These are phyloP conservation scores for Tetradesmus lagerheimii DNA, from an alignment of 139 green algal species.

Conservation along the genomic window DNA sequence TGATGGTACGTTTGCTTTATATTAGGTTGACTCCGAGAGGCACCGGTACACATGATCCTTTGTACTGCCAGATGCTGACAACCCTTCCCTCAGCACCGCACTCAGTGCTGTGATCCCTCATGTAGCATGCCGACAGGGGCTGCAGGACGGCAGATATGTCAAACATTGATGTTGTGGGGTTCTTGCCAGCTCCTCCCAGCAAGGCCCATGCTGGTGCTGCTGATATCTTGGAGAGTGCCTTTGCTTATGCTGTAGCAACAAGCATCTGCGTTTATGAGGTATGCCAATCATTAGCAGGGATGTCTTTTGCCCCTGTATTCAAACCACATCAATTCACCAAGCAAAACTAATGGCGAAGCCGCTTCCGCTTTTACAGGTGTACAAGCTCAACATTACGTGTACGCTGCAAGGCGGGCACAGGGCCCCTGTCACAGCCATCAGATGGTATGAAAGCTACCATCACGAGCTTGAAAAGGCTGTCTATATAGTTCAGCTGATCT, in stretches of 20 bases:
- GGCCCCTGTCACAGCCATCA: constrained; percentile 73
- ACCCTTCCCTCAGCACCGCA: neutral
- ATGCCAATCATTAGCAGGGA: neutral
- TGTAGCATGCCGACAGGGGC: neutral
- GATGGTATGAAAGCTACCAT: constrained; percentile 66
- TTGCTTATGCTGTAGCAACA: constrained; percentile 79
- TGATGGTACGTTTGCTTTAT: no score
- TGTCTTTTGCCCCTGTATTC: neutral
- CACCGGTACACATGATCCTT: neutral
- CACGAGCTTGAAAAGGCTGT: neutral
- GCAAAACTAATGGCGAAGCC: no score
- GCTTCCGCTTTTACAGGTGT: constrained; percentile 54
- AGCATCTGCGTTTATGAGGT: constrained; percentile 60
- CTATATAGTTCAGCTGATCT: neutral
- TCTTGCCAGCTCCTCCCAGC: constrained; percentile 65
- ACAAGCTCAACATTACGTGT: constrained; percentile 62
- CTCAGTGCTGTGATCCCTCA: neutral
- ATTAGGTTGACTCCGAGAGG: neutral
- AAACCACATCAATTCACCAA: neutral
- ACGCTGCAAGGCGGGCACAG: constrained; percentile 74
- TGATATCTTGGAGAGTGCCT: constrained; percentile 69
- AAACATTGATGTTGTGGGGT: constrained; percentile 61
- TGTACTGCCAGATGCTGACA: neutral
- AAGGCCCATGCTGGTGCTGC: constrained; percentile 64
- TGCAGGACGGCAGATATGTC: neutral